Base-by-base conservation (phyloP, 1,139 yeast genomes). In the Pichia terricola region DNA sequence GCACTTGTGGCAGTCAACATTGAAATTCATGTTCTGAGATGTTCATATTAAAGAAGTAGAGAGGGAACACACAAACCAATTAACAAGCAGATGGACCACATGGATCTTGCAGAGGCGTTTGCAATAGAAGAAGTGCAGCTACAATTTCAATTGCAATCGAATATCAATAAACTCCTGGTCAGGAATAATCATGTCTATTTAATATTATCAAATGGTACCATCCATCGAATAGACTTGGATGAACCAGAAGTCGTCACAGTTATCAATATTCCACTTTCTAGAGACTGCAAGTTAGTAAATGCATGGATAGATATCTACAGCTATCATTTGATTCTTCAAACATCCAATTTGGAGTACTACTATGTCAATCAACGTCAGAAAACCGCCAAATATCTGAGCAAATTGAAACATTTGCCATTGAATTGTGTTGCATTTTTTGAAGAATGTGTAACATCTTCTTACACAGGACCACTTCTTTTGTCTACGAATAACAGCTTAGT, bases 211-310 rank as follows among this genome's bases (percentile, higher is more conserved):
- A 61, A 66, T 3, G 75, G 76, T 1, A 53, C 66, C 26, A 61
- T 77, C 28, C 68, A 73, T 46, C 61, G 79, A 34, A 76, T 77
- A 34, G 77, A 77, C 50, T 58, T 77, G 46, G 73, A 72, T 42
- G 67, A 67, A 44, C 84, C 84, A 0, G 74, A 76, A 40, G 64
- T 65, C 6, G 77, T 78, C 7, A 69, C 68, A 26, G 57, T 54
- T 27, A 50, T 66, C 3, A 59, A 56, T n/a, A 37, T 55, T 7
- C 55, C 62, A 1, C 55, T 65, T 0, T 51, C 50, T 34, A 53
- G 52, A 32, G 53, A 53, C 44, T 44, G 53, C 45, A 10, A 26
- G 4, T 65, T 76, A 34, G 59, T 60, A 26, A 53, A 59, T 34
- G 60, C 76, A 4, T 75, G 62, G 52, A 59, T 71, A 37, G 80